Percentiles rank a stretch among this genome's conserved stretches.
Conservation (phyloP, 2,329 filamentous ascomycete species). For the Neonectria coccinea region DNA sequence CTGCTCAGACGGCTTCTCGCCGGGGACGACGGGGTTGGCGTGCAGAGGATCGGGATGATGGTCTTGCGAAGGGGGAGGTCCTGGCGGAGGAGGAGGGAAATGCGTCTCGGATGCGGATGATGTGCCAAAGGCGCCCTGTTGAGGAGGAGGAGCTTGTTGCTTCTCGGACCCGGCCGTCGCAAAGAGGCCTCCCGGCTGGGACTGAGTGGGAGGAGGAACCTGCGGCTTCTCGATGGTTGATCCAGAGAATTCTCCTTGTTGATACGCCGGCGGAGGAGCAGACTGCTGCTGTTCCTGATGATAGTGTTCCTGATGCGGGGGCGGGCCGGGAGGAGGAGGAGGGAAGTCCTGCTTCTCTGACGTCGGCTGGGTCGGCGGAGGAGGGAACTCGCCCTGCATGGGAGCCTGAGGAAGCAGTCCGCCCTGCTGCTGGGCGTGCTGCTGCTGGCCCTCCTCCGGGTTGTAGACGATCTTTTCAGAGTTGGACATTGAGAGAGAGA, state of each 20-base stretch:
- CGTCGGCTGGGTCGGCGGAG: conserved; percentile 29
- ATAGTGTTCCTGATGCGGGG: conserved; percentile 32
- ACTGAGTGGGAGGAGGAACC: neutral
- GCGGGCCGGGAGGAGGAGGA: conserved; percentile 42
- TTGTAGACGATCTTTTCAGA: conserved; percentile 20
- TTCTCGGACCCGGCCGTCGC: conserved; percentile 12
- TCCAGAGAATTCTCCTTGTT: conserved; percentile 13
- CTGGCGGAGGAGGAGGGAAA: conserved; percentile 40
- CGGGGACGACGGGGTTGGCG: conserved; percentile 32
- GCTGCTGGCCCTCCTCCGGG: conserved; percentile 14
- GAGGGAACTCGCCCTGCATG: conserved; percentile 17
- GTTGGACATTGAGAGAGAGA: conserved; percentile 18
- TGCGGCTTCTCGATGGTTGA: conserved; percentile 15
- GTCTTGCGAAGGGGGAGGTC: conserved; percentile 36
- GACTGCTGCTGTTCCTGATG: conserved; percentile 28
- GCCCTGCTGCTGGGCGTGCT: conserved; percentile 1
- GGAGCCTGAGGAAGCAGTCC: conserved; percentile 4
- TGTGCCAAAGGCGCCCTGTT: conserved; percentile 6
- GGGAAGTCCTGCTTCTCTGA: conserved; percentile 42
- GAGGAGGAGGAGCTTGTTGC: conserved; percentile 9
- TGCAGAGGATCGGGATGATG: conserved; percentile 41
- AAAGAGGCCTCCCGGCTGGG: conserved; percentile 1
- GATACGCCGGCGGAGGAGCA: conserved; percentile 19
- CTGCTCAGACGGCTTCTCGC: conserved; percentile 31
- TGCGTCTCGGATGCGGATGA: conserved; percentile 8